Evolutionary conservation across 1,284 basidiomycete species (phyloP).

Genomic region (Ganoderma sinense): DNA sequence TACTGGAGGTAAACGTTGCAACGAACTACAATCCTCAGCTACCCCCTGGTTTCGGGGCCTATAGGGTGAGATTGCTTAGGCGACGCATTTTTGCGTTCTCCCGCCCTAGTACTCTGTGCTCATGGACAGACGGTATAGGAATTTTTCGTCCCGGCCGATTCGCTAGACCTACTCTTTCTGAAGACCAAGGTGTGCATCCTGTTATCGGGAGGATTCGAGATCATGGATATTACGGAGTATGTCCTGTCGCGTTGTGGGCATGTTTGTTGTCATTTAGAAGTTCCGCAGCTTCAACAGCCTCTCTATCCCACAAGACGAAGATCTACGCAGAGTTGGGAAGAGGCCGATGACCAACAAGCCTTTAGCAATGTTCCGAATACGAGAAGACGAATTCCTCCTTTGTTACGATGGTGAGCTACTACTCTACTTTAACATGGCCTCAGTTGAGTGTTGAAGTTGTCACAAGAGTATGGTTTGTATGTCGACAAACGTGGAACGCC

Average conservation of each 20-base stretch:
- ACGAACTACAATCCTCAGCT: too few relatives aligned
- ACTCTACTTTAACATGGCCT: neutral
- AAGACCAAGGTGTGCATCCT: constrained; percentile 91
- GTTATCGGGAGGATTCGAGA: constrained; percentile 92
- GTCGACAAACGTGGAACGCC: constrained; percentile 90
- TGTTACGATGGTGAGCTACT: constrained; percentile 83
- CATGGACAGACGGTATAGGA: constrained; percentile 52
- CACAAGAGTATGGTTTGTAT: constrained; percentile 89
- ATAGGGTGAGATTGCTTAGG: neutral
- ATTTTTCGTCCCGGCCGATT: constrained; percentile 92
- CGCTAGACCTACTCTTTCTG: constrained; percentile 89
- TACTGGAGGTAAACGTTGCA: constrained; percentile 75
- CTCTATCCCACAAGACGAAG: constrained; percentile 83
- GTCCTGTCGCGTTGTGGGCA: constrained; percentile 37
- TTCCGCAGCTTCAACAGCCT: constrained; percentile 81
- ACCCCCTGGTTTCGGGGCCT: neutral
- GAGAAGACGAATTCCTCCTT: constrained; percentile 89
- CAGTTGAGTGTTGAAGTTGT: neutral
- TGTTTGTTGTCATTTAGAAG: neutral
- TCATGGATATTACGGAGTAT: constrained; percentile 92
- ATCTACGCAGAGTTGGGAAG: constrained; percentile 77
- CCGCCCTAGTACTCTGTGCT: neutral
- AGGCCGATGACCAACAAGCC: constrained; percentile 84
- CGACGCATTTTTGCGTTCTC: too few relatives aligned
- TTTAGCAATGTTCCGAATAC: constrained; percentile 91